Conservation (phyloP, 2,329 filamentous ascomycete species). For the Capronia epimyces region DNA sequence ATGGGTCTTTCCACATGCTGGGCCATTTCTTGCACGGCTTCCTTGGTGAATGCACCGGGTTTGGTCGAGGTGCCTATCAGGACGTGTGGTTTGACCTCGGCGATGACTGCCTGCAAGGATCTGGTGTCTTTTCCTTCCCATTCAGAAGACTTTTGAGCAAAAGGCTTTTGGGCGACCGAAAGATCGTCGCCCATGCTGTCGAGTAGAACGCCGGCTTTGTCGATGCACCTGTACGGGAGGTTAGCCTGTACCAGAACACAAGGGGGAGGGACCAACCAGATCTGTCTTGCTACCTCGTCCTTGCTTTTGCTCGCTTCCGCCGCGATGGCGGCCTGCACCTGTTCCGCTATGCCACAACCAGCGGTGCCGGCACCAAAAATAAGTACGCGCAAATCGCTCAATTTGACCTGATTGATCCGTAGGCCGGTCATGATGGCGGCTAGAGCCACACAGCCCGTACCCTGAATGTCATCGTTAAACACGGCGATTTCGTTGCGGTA, state of each 20-base stretch:
- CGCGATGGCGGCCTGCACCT: conserved; percentile 72
- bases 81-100: conserved; percentile 69
- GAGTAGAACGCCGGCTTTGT: conserved; percentile 72
- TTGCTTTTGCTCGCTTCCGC: conserved; percentile 60
- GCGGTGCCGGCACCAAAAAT: conserved; percentile 78
- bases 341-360: conserved; percentile 79
- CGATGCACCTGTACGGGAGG: conserved; percentile 54
- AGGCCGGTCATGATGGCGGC: conserved; percentile 74
- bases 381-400: conserved; percentile 65
- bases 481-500: conserved; percentile 71
- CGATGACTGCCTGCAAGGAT: conserved; percentile 62
- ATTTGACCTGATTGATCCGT: conserved; percentile 60
- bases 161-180: conserved; percentile 62
- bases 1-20: conserved; percentile 66
- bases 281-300: conserved; percentile 71
- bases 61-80: conserved; percentile 79
- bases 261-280: conserved; percentile 44
- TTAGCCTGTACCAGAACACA: not conserved
- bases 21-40: conserved; percentile 70
- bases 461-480: conserved; percentile 90
- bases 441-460: conserved; percentile 79
- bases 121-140: conserved; percentile 43
- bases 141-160: conserved; percentile 53
- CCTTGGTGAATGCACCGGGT: conserved; percentile 68
- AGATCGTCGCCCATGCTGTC: conserved; percentile 56